These are phyloP conservation scores for Backusella macrospora DNA, from an alignment of 192 early-diverging fungal species.

Conservation along the genomic window DNA sequence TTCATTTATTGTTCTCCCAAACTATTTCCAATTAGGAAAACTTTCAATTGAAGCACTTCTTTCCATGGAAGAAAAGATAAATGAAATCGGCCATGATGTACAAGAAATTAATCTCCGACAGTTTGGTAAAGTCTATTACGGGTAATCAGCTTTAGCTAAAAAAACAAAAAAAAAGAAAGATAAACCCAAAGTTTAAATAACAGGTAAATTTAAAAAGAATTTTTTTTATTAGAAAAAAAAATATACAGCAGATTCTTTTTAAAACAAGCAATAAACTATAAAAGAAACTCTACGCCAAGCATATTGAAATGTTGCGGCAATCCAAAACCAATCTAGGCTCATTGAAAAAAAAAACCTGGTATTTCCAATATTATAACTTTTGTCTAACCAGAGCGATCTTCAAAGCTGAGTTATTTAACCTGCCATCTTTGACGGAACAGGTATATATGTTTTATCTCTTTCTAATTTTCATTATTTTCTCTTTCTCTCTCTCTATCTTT, in stretches of 20 bases:
- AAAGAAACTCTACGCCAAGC: background rate
- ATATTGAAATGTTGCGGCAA: background rate
- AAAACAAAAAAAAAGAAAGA: background rate
- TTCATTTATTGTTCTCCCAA: background rate
- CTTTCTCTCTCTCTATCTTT: background rate
- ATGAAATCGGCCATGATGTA: background rate
- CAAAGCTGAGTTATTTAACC: slow-evolving; percentile 9
- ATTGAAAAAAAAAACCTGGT: background rate
- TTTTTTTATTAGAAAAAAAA: background rate
- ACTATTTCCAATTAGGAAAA: background rate
- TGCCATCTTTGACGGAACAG: background rate
- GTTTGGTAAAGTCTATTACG: background rate
- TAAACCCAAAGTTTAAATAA: background rate
- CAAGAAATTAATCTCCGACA: slow-evolving; percentile 6
- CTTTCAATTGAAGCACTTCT: background rate
- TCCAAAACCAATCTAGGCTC: slow-evolving; percentile 13
- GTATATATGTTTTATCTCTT: too few species aligned
- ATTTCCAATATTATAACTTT: background rate
- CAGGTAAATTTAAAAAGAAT: background rate
- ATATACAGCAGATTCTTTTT: background rate
- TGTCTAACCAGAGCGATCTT: slow-evolving; percentile 1
- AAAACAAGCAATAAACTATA: background rate
- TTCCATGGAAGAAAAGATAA: slow-evolving; percentile 8
- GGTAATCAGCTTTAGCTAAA: background rate
- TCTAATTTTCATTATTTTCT: too few species aligned